Evolutionary conservation across 208 protist species (phyloP), one percentile per base, ranked within the genome.

Genomic region (Wallacemonas sp.): DNA sequence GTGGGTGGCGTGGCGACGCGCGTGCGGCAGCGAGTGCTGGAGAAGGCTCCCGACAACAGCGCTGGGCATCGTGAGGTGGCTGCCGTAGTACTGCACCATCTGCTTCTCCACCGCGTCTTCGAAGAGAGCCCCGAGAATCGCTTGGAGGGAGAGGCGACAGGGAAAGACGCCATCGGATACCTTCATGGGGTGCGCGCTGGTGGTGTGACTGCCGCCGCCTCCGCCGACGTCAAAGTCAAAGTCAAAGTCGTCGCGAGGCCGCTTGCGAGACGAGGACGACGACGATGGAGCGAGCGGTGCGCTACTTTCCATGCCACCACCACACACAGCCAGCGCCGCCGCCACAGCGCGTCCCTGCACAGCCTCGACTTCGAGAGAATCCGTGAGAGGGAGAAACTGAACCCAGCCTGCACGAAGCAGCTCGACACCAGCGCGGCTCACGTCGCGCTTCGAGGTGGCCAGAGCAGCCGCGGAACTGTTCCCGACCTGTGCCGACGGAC

Each of bases 361-460:
- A 21, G n/a, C 49, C 38, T 15, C 28, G 46, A 56, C 21, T 19
- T 47, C 51, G 28, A 31, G 19, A 38, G 19, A n/a, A 5, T n/a
- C 21, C 15, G 38, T 34, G 22, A 21, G 38, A 36, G 1, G n/a
- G 9, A 89, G 44, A 28, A 66, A 75, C 58, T 87, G 79, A 36
- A 90, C 53, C 74, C 80, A 79, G 12, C 79, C 72, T 6, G 88
- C 72, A 26, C 58, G 67, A 45, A 74, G 72, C 71, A 93, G 72
- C 59, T 74, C 67, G 19, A 39, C 64, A 1, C 72, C 78, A 24
- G 79, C 82, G 42, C 69, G 73, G 14, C 72, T 74, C 15, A 87
- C 47, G 21, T 75, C 70, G 27, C 80, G 72, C 11, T 49, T 41
- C 58, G 71, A 41, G 27, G 66, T 19, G 49, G 46, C n/a, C n/a